Base-by-base conservation (phyloP, 345 rosid species). In the Hirschfeldia incana region DNA sequence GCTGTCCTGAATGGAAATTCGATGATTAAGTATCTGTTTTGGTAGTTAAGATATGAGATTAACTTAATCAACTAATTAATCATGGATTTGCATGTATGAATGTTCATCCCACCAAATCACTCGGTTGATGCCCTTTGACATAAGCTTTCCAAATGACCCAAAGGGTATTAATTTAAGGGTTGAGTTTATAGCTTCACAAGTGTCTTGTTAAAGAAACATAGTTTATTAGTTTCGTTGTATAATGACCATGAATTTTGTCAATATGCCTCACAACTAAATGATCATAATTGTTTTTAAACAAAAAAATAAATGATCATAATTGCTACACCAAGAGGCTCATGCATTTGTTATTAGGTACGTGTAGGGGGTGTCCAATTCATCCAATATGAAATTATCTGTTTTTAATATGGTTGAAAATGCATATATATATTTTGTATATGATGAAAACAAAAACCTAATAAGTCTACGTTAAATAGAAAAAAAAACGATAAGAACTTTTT, bases 61-160 rank as follows among this genome's bases (percentile, higher is more conserved):
- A 49, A 49, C 16, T 49, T 49, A 49, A 49, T 44, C 53, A 44
- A 12, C 28, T 74, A 17, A 13, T 26, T 36, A 74, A n/a, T 33
- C 3, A 76, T 76, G 68, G 28, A 69, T 17, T 29, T 17, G 62
- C 17, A 49, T 26, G 32, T 17, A 51, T 57, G 57, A 49, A 13
- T 27, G 58, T 27, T 66, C 72, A 66, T 55, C 37, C n/a, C 73
- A 75, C 78, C 78, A 55, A 2, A 36, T 34, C 29, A 26, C 72
- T 75, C 72, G 33, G 13, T 74, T 29, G 57, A 49, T 53, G 21
- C 6, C 77, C 34, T 64, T 73, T 51, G 57, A 62, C n/a, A 66
- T n/a, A 21, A 26, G 63, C 63, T 58, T 58, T 58, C 63, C 63
- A 26, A 26, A 21, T 26, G 63, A 8, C 32, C 30, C 32, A 21